Conservation (phyloP, 768 basidiomycete species). For the Crepidotus variabilis region DNA sequence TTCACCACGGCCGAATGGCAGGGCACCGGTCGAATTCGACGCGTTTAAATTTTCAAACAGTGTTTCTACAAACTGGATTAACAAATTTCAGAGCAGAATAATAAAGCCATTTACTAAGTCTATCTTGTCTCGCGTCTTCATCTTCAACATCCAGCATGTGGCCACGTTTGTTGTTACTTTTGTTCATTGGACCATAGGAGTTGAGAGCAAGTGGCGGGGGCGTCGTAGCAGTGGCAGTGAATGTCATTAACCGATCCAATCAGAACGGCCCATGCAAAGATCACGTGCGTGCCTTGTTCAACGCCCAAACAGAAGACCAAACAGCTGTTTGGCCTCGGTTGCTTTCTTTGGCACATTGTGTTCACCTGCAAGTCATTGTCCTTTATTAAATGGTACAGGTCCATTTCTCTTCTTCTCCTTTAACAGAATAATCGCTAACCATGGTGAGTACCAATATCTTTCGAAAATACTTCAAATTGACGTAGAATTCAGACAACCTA, state of each 20-base stretch:
- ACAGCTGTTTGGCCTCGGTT: background rate
- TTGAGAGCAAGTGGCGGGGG: background rate
- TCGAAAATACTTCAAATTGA: background rate
- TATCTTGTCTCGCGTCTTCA: conserved; percentile 37
- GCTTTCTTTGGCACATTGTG: conserved; percentile 1
- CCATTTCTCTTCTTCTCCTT: conserved; percentile 9
- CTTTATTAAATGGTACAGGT: background rate
- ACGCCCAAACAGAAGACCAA: conserved; percentile 13
- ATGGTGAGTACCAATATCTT: conserved; percentile 18
- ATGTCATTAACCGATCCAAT: background rate
- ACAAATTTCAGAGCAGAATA: conserved; percentile 7
- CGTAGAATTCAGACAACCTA: conserved; percentile 21
- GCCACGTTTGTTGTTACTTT: conserved; percentile 12
- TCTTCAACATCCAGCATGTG: conserved; percentile 44
- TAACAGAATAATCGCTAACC: conserved; percentile 9
- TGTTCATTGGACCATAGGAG: conserved; percentile 4
- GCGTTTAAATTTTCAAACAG: conserved; percentile 38
- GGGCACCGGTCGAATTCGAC: conserved; percentile 16
- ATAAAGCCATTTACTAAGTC: conserved; percentile 33
- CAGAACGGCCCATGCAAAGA: background rate
- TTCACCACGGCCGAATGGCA: background rate
- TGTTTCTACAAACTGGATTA: conserved; percentile 25
- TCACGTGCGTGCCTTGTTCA: conserved; percentile 16
- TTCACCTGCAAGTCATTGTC: background rate
- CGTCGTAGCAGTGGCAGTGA: background rate